Base-by-base conservation (phyloP, 1,139 yeast genomes). In the Yamadazyma mexicana region DNA sequence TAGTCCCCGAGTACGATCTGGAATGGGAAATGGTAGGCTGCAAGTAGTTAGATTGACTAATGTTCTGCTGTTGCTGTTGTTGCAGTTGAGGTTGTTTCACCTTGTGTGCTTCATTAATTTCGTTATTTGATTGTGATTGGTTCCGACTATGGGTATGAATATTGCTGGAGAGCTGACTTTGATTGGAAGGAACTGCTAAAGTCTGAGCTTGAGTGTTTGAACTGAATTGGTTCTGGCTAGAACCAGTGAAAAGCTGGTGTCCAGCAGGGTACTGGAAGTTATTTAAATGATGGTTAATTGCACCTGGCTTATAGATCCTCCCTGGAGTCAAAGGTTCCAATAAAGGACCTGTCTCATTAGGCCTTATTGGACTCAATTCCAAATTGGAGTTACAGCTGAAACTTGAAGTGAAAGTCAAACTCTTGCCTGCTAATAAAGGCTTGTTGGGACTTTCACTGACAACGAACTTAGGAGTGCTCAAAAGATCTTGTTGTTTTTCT, bases 311-410 rank as follows among this genome's bases (percentile, higher is more conserved):
- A 30, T 50, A 50, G 24, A 50, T 48, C 35, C 63, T 61, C 9
- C 71, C 73, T 5, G 82, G 80, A 15, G 79, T 73, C 28, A 74
- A 55, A 16, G 84, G 83, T 53, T 78, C 83, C 37, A 81, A 62
- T 36, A 81, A 62, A 3, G 87, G 86, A 1, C 87, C 87, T 2
- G 86, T 70, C 56, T 77, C 80, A 50, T 68, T 65, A 7, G 75
- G 69, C 43, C 77, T 68, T 28, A 79, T 55, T 11, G 87, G 87
- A 16, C 83, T 78, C 18, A 81, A 58, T 52, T 81, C 87, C 49
- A 81, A 72, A 52, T 77, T 81, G 17, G 84, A 77, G 48, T 71
- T 76, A 50, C 84, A 79, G 54, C 83, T 79, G 56, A 81, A 81
- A n/a, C 84, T 78, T 11, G 85, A 79, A 17, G 76, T 69, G 48